Evolutionary conservation across 495 filamentous ascomycete genomes (phyloP), one percentile per base, ranked within the genome.

Genomic region (Bathelium albidoporum): DNA sequence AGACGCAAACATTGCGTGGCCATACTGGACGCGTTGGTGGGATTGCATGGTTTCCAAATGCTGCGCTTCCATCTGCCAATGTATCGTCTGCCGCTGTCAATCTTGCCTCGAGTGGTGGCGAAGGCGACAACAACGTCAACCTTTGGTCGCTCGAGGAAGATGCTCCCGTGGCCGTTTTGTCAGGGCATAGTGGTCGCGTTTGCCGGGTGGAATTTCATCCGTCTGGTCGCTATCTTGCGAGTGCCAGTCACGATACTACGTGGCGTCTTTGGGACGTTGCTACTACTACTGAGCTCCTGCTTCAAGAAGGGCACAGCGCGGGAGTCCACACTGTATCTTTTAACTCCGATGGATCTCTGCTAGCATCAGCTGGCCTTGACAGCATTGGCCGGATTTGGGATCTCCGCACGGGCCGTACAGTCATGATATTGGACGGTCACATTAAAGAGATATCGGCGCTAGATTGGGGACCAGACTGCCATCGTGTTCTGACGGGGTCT

Each of bases 331-430:
- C 91, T 2, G 83, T 97, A 26, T 80, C 84, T 60, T 96, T 96
- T 77, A 95, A 94, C 73, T 83, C 82, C 1, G 95, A 97, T 69
- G 94, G 94, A 2, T 94, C 89, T 4, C 80, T 99, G 1, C 77
- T 97, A 16, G 94, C 91, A 1, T 93, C 87, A 73, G 95, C 87
- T 29, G 94, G 94, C 0, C 77, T 96, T 45, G 94, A 99, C 74
- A 96, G 91, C 64, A 92, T 95, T 53, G 94, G 94, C 1, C 83
- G 95, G 2, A 88, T 99, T 62, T 99, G 95, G 95, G 94, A 99
- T 75, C 69, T 97, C n/a, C 82, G 94, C 24, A 94, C 91, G 0
- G 94, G 94, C 16, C 82, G 94, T 39, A 96, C 91, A 0, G 89
- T 97, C 65, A 97, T 96, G 91, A 89, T 97, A 61, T 80, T 98